Conservation (phyloP, 2,329 filamentous ascomycete genomes). For the Epichloe typhina region DNA sequence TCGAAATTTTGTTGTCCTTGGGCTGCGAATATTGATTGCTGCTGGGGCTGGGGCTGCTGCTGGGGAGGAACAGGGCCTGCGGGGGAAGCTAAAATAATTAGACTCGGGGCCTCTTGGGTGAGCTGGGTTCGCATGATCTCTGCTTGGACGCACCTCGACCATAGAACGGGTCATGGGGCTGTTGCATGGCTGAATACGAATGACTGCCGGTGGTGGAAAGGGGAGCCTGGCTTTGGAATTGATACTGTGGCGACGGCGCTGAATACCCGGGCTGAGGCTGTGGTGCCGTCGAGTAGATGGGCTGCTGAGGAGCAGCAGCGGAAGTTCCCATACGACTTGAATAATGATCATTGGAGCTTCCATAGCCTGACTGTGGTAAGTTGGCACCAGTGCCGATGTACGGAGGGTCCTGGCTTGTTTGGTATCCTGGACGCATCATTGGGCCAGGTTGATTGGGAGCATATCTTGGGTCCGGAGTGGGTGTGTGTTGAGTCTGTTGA, state of each 20-base stretch:
- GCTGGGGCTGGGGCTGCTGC: conserved; percentile 11
- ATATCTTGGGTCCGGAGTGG: conserved; percentile 22
- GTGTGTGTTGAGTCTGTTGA: conserved; percentile 19
- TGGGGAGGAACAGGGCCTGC: conserved; percentile 28
- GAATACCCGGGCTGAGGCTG: conserved; percentile 20
- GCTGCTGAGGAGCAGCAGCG: conserved; percentile 18
- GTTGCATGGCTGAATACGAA: conserved; percentile 22
- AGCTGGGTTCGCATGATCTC: conserved; percentile 6
- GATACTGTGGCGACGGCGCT: conserved; percentile 17
- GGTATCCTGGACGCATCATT: conserved; percentile 20
- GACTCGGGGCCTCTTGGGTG: conserved; percentile 14
- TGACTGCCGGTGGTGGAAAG: conserved; percentile 13
- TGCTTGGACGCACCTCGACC: conserved; percentile 45
- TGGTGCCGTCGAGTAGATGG: conserved; percentile 19
- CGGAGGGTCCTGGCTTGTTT: conserved; percentile 17
- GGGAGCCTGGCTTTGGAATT: conserved; percentile 24
- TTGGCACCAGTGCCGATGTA: conserved; percentile 26
- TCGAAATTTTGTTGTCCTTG: conserved; percentile 41
- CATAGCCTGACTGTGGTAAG: conserved; percentile 15
- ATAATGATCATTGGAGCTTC: conserved; percentile 18
- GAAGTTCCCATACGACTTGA: conserved; percentile 17
- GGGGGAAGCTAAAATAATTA: conserved; percentile 39
- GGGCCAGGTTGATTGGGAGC: conserved; percentile 15
- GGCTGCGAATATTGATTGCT: conserved; percentile 25
- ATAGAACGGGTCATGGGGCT: conserved; percentile 38